Evolutionary conservation across 2,329 filamentous ascomycete species (phyloP), one percentile per base, ranked within the genome.

Genomic region (Penicillium digitatum): DNA sequence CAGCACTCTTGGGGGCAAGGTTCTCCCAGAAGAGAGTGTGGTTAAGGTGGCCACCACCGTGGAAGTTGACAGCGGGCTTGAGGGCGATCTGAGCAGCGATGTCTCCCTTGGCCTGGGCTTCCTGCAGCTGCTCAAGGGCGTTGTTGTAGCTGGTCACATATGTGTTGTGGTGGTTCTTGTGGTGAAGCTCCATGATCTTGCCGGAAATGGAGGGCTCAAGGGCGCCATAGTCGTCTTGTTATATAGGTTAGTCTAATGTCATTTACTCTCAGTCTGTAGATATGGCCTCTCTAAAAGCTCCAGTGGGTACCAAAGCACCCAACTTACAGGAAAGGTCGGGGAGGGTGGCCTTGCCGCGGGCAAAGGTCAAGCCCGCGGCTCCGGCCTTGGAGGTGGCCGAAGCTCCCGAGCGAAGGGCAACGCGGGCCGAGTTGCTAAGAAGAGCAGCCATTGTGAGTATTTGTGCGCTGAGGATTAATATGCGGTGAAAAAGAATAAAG

Each of bases 161-260:
- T 69, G 91, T 92, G 77, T 93, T 86, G 81, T 96, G 92, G 82
- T 96, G 91, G 78, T 91, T 93, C 78, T 84, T 87, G 84, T 96
- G 89, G 82, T 96, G 92, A 43, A 95, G 84, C 79, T 95, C 89
- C 92, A 96, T 96, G 80, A 96, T 96, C 78, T 94, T 85, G 74
- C 88, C 88, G 46, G 88, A 92, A 79, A 96, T 82, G 71, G 82
- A 75, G 64, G 83, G 84, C 79, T 99, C 94, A 68, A 99, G 90
- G 49, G 92, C 94, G 72, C 88, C 90, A 76, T 96, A 99, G 82
- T 96, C 94, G 74, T 97, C 93, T 96, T 63, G 12, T 16, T 26
- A 31, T 34, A 11, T 16, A 31, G 24, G 43, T 62, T 44, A 63
- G 56, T 43, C 20, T 22, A 26, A 26, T 2, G 3, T 1, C 1